Base-by-base conservation (phyloP, 2,329 filamentous ascomycete genomes). In the Venturia effusa region DNA sequence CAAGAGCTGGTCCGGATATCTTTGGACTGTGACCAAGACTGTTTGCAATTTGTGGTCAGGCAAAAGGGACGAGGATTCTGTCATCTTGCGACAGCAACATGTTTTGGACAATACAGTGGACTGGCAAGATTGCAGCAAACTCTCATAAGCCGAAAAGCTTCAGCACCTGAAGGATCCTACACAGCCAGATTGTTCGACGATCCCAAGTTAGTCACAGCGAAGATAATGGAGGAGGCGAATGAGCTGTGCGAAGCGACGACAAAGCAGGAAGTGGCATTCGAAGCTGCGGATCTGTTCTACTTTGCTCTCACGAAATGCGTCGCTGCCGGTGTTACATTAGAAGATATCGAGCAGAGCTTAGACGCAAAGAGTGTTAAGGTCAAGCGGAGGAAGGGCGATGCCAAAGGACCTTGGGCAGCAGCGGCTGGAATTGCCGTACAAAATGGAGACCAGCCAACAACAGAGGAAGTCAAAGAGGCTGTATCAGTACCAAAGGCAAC, bases 151-250 rank as follows among this genome's bases (percentile, higher is more conserved):
- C 87, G 94, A 69, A 96, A 94, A 74, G 77, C 83, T 51, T 90
- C 89, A 22, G 92, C 93, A 0, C 93, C 94, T 0, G 83, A 83
- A 68, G 93, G 92, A 1, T 99, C 94, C 15, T 99, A 99, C 75
- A 99, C 94, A 4, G 90, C 92, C 22, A 83, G 93, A 40, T 80
- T 99, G 1, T 99, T 97, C 80, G 92, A 88, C 22, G 94, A 99
- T 67, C 85, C 90, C 69, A 92, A 95, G 74, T 83, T 99, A 64
- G 78, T 97, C 63, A 84, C 90, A 54, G 94, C 94, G 3, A 99
- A 99, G 81, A 97, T 99, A 64, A 95, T 97, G 86, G 94, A 99
- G 76, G 94, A 99, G 75, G 94, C 94, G 0, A 90, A 95, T 71
- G 94, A 99, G 78, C 82, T 99, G 51, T 97, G 93, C 72, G 86